Evolutionary conservation across 441 rosid species (phyloP), one percentile per base, ranked within the genome.

Genomic region (Bocquillonia castaneifolia): DNA sequence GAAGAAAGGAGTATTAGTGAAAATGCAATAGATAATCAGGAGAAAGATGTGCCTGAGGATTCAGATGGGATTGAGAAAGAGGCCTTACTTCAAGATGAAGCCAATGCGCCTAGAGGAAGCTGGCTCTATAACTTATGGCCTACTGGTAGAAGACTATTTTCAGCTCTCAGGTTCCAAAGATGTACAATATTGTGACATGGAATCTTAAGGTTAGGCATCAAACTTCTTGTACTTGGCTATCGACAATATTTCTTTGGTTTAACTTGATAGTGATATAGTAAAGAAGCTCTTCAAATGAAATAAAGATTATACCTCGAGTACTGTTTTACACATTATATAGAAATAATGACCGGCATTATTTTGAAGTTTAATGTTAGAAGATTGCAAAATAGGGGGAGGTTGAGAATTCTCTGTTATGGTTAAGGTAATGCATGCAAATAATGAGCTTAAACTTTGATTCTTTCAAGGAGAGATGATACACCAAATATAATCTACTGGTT

Each of bases 51-150:
- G 0, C n/a, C 70, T 36, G 67, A 37, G 31, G 76, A 66, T 29
- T 66, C 74, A 0, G 82, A 70, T 37, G 74, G 72, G 14, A 70
- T 68, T 0, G 79, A 74, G 56, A 25, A 66, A 20, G 77, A 64
- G 63, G 79, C 69, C 22, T 55, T 63, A 40, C 79, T 42, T 10
- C 79, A 81, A 66, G 75, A 34, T 59, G 79, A 68, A 23, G 78
- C 60, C 18, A 71, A 67, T 36, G 66, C 64, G 39, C 83, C 77
- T 9, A 66, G 66, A 69, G 70, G 31, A 44, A 78, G 88, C 36
- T 74, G 72, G 83, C 72, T 88, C 65, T 78, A 82, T 59, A 74
- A 42, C 40, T 25, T 88, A 61, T 86, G 89, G 94, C 89, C 89
- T 15, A 20, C 76, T 0, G 79, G 81, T 6, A 54, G 79, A 64